phyloP scores from a whole-genome alignment of 495 filamentous ascomycete genomes.

The Penicillium maclennaniae region DNA sequence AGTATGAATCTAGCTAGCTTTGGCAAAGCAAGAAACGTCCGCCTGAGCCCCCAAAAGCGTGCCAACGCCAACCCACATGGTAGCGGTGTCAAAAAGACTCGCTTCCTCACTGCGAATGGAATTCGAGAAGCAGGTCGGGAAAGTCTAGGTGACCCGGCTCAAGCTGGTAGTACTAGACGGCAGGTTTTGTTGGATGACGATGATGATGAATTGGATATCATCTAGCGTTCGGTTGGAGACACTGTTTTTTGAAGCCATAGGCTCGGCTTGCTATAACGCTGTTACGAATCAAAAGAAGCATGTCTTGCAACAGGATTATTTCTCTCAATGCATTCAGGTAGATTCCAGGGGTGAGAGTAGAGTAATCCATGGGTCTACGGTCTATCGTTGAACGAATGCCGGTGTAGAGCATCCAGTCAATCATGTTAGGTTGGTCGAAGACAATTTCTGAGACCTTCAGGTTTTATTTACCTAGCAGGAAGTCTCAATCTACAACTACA shows the following conservation, averaged over 20 bases:
- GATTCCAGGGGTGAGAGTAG: background rate
- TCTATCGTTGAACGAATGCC: too few relatives aligned
- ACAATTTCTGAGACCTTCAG: too few relatives aligned
- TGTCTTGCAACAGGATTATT: slow-evolving; percentile 10
- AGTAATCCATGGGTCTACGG: background rate
- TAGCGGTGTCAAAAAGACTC: slow-evolving; percentile 65
- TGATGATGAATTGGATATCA: slow-evolving; percentile 55
- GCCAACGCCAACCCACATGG: slow-evolving; percentile 33
- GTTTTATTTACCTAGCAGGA: too few relatives aligned
- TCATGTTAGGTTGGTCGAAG: too few relatives aligned
- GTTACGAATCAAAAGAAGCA: slow-evolving; percentile 15
- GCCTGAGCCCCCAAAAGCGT: slow-evolving; percentile 68
- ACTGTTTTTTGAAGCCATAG: background rate
- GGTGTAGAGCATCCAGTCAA: too few relatives aligned
- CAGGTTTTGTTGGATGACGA: slow-evolving; percentile 36
- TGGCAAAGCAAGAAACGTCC: slow-evolving; percentile 47
- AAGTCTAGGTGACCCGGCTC: slow-evolving; percentile 57
- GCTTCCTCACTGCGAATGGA: slow-evolving; percentile 74
- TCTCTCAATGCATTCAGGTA: slow-evolving; percentile 5
- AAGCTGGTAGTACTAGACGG: slow-evolving; percentile 21
- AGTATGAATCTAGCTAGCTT: slow-evolving; percentile 27
- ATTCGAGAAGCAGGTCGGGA: slow-evolving; percentile 74
- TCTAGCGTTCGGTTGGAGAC: slow-evolving; percentile 22
- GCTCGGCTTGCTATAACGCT: slow-evolving; percentile 2
- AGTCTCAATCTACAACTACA: too few relatives aligned